Conservation (phyloP, 805 yeast genomes). For the Ogataea ramenticola region DNA sequence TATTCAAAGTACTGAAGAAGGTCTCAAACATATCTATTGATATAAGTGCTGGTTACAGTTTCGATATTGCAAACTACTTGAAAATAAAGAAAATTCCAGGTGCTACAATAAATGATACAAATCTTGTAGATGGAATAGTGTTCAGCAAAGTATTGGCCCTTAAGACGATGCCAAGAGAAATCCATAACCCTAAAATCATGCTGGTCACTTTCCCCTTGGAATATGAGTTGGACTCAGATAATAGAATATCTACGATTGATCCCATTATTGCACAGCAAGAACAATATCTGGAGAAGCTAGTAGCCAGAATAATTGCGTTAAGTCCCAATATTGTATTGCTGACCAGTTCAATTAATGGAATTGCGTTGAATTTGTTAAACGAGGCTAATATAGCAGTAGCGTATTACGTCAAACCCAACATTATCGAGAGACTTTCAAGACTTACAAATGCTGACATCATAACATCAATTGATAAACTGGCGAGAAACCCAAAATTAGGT, state of each 20-base stretch:
- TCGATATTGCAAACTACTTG: conserved; percentile 83
- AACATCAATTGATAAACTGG: conserved; percentile 77
- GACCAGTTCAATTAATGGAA: conserved; percentile 74
- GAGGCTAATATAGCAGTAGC: conserved; percentile 78
- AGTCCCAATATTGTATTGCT: conserved; percentile 75
- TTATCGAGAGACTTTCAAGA: conserved; percentile 69
- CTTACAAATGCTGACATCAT: conserved; percentile 81
- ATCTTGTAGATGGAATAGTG: conserved; percentile 67
- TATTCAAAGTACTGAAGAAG: conserved; percentile 44
- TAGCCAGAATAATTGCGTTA: conserved; percentile 67
- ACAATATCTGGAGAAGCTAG: conserved; percentile 76
- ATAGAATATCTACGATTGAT: conserved; percentile 62
- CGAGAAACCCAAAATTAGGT: conserved; percentile 67
- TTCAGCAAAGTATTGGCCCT: conserved; percentile 80
- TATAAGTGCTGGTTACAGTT: conserved; percentile 56
- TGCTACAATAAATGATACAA: conserved; percentile 53
- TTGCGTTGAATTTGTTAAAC: conserved; percentile 65
- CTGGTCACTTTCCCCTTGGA: conserved; percentile 86
- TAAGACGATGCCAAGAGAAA: conserved; percentile 62
- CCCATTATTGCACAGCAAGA: conserved; percentile 82
- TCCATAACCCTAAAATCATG: conserved; percentile 68
- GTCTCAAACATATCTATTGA: conserved; percentile 56
- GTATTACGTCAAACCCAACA: conserved; percentile 72
- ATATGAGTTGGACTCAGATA: conserved; percentile 49
- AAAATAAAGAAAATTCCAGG: conserved; percentile 84